These are phyloP conservation scores for Vigna angularis DNA, from an alignment of 306 rosid genomes.

Conservation along the genomic window DNA sequence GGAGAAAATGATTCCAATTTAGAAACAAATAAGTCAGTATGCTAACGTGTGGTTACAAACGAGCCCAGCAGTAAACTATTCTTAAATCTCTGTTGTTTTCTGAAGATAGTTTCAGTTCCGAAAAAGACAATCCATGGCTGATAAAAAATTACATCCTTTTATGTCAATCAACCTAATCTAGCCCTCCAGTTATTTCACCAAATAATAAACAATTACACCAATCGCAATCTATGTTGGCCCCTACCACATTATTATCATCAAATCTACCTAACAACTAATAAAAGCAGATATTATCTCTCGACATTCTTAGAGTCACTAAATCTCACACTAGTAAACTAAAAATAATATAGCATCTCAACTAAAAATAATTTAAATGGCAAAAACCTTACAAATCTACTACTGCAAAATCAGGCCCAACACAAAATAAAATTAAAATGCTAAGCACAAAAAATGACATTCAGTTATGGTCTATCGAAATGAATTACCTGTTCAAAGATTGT, in stretches of 20 bases:
- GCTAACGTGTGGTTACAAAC: not conserved
- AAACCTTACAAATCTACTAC: not conserved
- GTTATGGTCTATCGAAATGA: conserved; percentile 15
- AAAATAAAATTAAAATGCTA: conserved; percentile 10
- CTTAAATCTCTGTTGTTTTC: not conserved
- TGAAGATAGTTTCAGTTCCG: not conserved
- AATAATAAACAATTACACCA: not conserved
- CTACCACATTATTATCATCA: not conserved
- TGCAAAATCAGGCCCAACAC: conserved; percentile 17
- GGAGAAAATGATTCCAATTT: not conserved
- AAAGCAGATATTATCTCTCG: conserved; percentile 9
- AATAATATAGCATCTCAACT: not conserved
- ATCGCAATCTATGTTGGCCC: conserved; percentile 5
- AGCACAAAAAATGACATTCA: not conserved
- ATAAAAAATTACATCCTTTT: conserved; percentile 32
- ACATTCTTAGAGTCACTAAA: conserved; percentile 27
- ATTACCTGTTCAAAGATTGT: conserved; percentile 73
- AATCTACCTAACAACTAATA: conserved; percentile 6
- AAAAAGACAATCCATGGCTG: not conserved
- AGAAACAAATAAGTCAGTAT: not conserved
- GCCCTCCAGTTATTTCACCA: not conserved
- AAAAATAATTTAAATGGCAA: not conserved
- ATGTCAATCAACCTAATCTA: not conserved
- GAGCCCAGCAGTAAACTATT: not conserved
- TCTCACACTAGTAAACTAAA: not conserved